phyloP scores from a whole-genome alignment of 345 rosid species.

The Bretschneidera sinensis region DNA sequence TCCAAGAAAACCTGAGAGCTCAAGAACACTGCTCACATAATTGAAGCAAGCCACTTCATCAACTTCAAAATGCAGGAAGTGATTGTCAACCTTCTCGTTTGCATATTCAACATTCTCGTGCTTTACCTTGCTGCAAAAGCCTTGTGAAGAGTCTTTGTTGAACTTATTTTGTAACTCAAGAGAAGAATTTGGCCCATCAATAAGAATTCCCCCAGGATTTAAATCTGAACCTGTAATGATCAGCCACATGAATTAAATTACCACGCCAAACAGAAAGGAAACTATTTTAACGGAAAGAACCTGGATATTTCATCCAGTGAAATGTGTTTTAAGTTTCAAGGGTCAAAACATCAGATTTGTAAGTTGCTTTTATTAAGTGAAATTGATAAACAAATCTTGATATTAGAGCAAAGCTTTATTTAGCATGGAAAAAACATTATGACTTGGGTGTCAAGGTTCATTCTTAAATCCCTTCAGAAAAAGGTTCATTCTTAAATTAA shows the following conservation, averaged over 20 bases:
- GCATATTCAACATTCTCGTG: slow-evolving; percentile 17
- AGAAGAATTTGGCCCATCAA: slow-evolving; percentile 19
- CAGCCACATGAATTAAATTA: no score
- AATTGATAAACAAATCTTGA: no score
- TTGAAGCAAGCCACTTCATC: slow-evolving; percentile 33
- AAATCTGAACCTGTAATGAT: slow-evolving; percentile 22
- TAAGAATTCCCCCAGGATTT: neutral
- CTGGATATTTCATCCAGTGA: neutral
- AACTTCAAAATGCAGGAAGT: slow-evolving; percentile 12
- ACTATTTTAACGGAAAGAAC: no score
- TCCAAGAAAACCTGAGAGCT: slow-evolving; percentile 55
- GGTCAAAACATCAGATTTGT: neutral
- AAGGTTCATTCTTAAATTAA: no score
- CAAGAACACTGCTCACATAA: slow-evolving; percentile 50
- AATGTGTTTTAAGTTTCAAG: neutral
- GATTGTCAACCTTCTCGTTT: slow-evolving; percentile 2
- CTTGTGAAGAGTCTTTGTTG: slow-evolving; percentile 1
- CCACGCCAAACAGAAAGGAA: neutral
- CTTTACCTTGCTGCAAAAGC: slow-evolving; percentile 2
- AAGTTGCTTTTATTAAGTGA: neutral
- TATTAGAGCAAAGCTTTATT: no score
- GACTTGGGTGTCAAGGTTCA: no score
- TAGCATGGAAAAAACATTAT: no score
- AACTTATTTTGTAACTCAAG: slow-evolving; percentile 9
- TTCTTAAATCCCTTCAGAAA: no score